phyloP scores from a whole-genome alignment of 495 filamentous ascomycete genomes.

The Xanthoparmelia taractica region DNA sequence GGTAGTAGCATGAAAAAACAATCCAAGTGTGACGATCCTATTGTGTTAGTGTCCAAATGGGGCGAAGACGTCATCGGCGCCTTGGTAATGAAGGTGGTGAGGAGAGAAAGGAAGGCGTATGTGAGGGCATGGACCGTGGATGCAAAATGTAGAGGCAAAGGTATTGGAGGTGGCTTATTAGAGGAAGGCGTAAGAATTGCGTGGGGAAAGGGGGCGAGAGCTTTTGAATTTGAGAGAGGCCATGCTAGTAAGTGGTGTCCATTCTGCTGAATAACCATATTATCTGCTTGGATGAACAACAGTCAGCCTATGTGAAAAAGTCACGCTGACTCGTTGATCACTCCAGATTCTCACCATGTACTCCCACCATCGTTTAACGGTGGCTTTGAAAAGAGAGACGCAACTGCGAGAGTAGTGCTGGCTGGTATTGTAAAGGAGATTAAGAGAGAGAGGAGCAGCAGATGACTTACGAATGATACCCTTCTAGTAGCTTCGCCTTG shows the following conservation, averaged over 20 bases:
- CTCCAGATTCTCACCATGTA: constrained; percentile 46
- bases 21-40: constrained; percentile 29
- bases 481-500: neutral
- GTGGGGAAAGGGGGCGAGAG: constrained; percentile 47
- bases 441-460: constrained; percentile 35
- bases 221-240: constrained; percentile 56
- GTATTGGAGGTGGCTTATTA: constrained; percentile 61
- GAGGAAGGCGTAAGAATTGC: constrained; percentile 55
- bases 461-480: constrained; percentile 17
- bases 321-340: neutral
- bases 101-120: constrained; percentile 39
- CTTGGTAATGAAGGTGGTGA: constrained; percentile 40
- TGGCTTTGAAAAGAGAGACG: constrained; percentile 49
- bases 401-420: constrained; percentile 43
- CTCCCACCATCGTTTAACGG: constrained; percentile 53
- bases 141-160: constrained; percentile 54
- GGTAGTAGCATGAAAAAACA: neutral
- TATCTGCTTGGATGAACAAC: constrained; percentile 9
- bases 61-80: constrained; percentile 52
- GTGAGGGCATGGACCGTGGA: constrained; percentile 70
- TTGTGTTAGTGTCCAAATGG: constrained; percentile 48
- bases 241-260: constrained; percentile 48
- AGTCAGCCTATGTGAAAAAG: neutral
- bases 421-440: constrained; percentile 40
- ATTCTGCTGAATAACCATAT: neutral